Conservation (phyloP, 2,329 filamentous ascomycete species). For the Coniosporium tulheliwenetii region DNA sequence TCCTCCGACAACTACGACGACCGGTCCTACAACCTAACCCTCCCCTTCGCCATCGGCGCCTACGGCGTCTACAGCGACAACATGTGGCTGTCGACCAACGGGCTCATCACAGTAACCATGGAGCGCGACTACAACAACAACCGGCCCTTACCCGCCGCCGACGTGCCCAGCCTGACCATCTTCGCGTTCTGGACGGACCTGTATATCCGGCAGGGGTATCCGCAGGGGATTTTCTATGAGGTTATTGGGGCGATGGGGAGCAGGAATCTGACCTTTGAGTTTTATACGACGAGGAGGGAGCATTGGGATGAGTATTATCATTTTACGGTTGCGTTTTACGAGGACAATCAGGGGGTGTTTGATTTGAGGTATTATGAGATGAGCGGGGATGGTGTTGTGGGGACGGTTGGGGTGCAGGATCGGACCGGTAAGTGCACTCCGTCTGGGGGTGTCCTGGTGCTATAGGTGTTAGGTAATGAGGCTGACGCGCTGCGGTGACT, state of each 20-base stretch:
- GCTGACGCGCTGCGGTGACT: background rate
- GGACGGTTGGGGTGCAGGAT: background rate
- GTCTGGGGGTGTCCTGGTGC: background rate
- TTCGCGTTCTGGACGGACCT: background rate
- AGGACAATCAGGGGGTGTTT: background rate
- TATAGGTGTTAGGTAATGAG: no score
- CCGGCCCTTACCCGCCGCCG: background rate
- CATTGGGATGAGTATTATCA: background rate
- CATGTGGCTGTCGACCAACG: background rate
- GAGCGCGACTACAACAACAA: background rate
- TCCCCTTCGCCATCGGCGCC: background rate
- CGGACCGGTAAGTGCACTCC: background rate
- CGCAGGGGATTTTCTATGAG: background rate
- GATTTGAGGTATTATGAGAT: background rate
- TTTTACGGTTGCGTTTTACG: background rate
- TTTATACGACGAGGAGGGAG: conserved; percentile 1
- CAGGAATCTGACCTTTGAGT: conserved; percentile 14
- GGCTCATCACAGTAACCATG: background rate
- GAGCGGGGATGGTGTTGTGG: background rate
- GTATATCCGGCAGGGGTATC: background rate
- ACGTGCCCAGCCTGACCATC: background rate
- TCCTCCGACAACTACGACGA: background rate
- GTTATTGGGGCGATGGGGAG: conserved; percentile 3
- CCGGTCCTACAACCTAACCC: background rate
- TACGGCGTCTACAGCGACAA: background rate